Evolutionary conservation across 805 yeast species (phyloP), one percentile per base, ranked within the genome.

Genomic region (Candida orba): DNA sequence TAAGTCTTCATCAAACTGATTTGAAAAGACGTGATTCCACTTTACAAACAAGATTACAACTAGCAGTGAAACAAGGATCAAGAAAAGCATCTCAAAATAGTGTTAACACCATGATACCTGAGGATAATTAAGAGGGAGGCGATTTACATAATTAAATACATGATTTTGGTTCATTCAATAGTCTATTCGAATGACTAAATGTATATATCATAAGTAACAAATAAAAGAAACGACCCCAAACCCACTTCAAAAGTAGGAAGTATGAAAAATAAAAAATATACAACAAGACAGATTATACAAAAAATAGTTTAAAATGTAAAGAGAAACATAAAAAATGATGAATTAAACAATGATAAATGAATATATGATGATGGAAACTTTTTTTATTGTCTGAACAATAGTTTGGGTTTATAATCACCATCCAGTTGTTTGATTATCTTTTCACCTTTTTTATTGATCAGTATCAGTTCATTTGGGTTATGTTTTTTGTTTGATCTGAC

Each of bases 381-480:
- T 2, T 4, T 9, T 9, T 47, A 39, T 29, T 50, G 44, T 14
- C 50, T 50, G 34, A 62, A 62, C 23, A 64, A 41, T 43, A 53
- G 55, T 38, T 51, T 61, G 31, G 67, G 66, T 45, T 58, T 58
- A 34, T 54, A 58, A 35, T 47, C 40, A 32, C 43, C 32, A 13
- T 43, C 46, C 8, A 43, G 22, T 31, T 42, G 42, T 41, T 61
- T 52, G 18, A 53, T 46, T 15, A 58, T 50, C n/a, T 54, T 60
- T 9, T 62, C 57, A 8, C 71, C 69, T 36, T 52, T 57, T 46
- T 62, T 66, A 45, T 66, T 60, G 4, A 66, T 49, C 50, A 58
- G 55, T n/a, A 61, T 59, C 29, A 56, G 52, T 33, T 52, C 52
- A 37, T 51, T 57, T 15, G 53, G 50, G 45, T 47, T 42, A 39